These are phyloP conservation scores for Handroanthus guayacan DNA, from an alignment of 257 asterid genomes.

Conservation along the genomic window DNA sequence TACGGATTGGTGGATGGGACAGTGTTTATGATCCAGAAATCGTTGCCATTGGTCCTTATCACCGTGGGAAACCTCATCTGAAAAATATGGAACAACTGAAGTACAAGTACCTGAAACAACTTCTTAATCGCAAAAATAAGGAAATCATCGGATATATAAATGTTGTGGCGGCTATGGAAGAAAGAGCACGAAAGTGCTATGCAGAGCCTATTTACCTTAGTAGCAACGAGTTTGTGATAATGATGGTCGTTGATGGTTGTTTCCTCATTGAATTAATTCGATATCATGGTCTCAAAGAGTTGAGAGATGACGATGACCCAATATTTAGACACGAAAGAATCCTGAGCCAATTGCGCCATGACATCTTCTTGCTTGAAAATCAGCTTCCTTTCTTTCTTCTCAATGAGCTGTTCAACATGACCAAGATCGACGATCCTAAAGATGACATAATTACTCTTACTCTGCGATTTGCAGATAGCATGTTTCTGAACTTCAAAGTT, in stretches of 20 bases:
- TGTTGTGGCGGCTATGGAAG: constrained; percentile 2
- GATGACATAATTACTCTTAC: background rate
- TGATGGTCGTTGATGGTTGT: constrained; percentile 23
- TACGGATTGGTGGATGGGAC: background rate
- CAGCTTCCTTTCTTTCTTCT: constrained; percentile 26
- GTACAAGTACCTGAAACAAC: background rate
- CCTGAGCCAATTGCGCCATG: constrained; percentile 20
- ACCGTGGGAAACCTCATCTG: background rate
- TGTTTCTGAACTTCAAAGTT: too few species aligned
- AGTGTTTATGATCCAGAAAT: background rate
- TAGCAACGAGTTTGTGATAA: background rate
- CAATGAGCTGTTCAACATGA: constrained; percentile 19
- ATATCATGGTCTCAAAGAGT: background rate
- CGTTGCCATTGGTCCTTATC: constrained; percentile 6
- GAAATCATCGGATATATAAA: background rate
- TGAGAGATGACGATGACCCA: constrained; percentile 14
- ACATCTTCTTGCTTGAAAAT: constrained; percentile 25
- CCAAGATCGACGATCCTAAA: background rate
- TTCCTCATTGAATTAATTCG: constrained; percentile 27
- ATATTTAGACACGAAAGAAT: background rate
- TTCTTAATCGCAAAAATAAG: background rate
- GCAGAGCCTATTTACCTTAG: constrained; percentile 1
- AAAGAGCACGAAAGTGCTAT: constrained; percentile 24
- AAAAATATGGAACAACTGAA: background rate
- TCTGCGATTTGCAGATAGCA: background rate